phyloP scores from a whole-genome alignment of 2,329 filamentous ascomycete genomes.

The Neobulgaria alba region DNA sequence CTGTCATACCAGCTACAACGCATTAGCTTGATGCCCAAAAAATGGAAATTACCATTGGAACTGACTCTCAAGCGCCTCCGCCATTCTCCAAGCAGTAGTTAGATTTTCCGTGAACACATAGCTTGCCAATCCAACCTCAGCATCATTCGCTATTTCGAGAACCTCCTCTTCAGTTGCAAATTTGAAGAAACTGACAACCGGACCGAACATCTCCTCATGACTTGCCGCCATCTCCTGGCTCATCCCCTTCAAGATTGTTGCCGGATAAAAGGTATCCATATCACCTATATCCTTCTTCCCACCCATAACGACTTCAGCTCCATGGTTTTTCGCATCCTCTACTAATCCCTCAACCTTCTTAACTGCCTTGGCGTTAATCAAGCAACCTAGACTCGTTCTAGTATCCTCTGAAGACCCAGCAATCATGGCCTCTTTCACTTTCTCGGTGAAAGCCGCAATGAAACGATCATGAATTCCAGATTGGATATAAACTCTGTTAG shows the following conservation, averaged over 20 bases:
- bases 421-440: constrained; percentile 25
- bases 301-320: constrained; percentile 31
- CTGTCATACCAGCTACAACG: constrained; percentile 35
- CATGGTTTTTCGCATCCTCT: constrained; percentile 35
- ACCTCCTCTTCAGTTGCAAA: constrained; percentile 51
- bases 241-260: constrained; percentile 17
- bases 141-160: constrained; percentile 45
- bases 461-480: constrained; percentile 39
- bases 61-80: constrained; percentile 43
- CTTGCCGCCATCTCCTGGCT: constrained; percentile 13
- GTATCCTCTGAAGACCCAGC: constrained; percentile 11
- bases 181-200: constrained; percentile 49
- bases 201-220: constrained; percentile 40
- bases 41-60: no score
- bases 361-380: constrained; percentile 13
- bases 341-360: constrained; percentile 26
- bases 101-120: constrained; percentile 44
- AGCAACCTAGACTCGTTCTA: constrained; percentile 12
- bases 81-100: constrained; percentile 26
- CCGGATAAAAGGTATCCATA: constrained; percentile 14
- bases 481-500: constrained; percentile 38
- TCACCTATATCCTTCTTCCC: constrained; percentile 17
- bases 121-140: constrained; percentile 46
- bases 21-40: no score
- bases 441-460: constrained; percentile 30